phyloP scores from a whole-genome alignment of 2,329 filamentous ascomycete genomes.

The Colletotrichum phormii region DNA sequence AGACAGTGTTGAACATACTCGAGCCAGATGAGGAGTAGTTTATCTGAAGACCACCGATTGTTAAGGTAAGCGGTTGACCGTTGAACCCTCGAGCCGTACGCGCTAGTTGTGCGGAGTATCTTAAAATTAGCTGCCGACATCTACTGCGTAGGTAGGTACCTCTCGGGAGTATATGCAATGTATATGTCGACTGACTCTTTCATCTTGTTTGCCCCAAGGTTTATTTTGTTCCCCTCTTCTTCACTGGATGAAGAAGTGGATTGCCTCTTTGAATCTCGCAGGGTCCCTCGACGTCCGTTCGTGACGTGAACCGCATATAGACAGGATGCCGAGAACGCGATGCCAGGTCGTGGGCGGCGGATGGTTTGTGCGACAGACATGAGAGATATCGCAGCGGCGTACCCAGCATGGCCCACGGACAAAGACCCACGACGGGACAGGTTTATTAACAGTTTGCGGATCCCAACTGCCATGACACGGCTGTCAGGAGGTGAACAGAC shows the following conservation, averaged over 20 bases:
- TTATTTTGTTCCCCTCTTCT: neutral
- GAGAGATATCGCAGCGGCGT: conserved; percentile 8
- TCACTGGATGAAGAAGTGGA: neutral
- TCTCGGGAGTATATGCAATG: neutral
- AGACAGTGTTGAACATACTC: neutral
- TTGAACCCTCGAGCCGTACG: neutral
- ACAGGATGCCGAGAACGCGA: conserved; percentile 9
- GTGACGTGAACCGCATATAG: conserved; percentile 8
- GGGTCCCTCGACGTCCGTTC: neutral
- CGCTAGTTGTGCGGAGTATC: neutral
- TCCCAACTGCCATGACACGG: neutral
- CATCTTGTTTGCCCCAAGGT: too few species aligned
- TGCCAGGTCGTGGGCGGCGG: neutral
- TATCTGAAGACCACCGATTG: neutral
- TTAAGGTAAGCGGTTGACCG: neutral
- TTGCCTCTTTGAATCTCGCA: neutral
- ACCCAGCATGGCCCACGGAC: conserved; percentile 6
- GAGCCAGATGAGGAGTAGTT: neutral
- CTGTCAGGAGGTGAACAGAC: neutral
- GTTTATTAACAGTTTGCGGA: conserved; percentile 23
- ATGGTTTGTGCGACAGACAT: conserved; percentile 12
- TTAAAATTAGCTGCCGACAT: neutral
- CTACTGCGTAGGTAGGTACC: neutral
- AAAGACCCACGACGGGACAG: conserved; percentile 11
- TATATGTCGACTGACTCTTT: neutral